phyloP scores from a whole-genome alignment of 805 yeast species.

The Candida mattraensis region DNA sequence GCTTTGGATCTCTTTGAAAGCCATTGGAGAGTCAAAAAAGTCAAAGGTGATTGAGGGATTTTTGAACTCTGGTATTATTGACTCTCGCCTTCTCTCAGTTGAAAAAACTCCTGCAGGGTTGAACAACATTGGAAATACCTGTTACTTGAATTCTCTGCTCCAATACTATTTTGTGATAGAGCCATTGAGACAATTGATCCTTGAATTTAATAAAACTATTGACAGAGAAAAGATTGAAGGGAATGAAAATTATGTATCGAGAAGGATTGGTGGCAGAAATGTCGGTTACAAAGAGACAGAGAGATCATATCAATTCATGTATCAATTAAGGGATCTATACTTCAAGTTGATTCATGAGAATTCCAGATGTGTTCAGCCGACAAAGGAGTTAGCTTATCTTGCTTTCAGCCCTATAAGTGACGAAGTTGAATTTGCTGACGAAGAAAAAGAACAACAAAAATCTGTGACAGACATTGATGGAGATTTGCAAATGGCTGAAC shows the following conservation, averaged over 20 bases:
- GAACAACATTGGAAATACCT: conserved; percentile 93
- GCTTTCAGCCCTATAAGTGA: conserved; percentile 76
- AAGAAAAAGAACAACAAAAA: conserved; percentile 2
- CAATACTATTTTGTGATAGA: conserved; percentile 87
- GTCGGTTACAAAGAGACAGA: conserved; percentile 78
- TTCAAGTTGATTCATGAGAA: conserved; percentile 63
- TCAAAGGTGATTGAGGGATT: conserved; percentile 58
- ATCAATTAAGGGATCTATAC: conserved; percentile 69
- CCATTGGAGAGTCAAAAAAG: conserved; percentile 52
- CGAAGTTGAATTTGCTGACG: conserved; percentile 55
- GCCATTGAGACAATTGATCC: conserved; percentile 70
- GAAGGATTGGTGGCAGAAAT: conserved; percentile 85
- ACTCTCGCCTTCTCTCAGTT: conserved; percentile 56
- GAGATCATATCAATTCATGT: conserved; percentile 80
- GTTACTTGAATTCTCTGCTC: conserved; percentile 85
- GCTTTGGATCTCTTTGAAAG: conserved; percentile 56
- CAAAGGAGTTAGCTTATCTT: conserved; percentile 79
- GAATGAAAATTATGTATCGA: conserved; percentile 36
- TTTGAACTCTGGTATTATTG: conserved; percentile 61
- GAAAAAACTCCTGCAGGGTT: conserved; percentile 87
- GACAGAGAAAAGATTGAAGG: conserved; percentile 28
- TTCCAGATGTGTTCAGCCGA: conserved; percentile 72
- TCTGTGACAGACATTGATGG: no score
- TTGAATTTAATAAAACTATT: conserved; percentile 49
- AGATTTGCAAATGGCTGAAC: conserved; percentile 1